phyloP scores from a whole-genome alignment of 768 basidiomycete genomes.

The Psilocybe cubensis region DNA sequence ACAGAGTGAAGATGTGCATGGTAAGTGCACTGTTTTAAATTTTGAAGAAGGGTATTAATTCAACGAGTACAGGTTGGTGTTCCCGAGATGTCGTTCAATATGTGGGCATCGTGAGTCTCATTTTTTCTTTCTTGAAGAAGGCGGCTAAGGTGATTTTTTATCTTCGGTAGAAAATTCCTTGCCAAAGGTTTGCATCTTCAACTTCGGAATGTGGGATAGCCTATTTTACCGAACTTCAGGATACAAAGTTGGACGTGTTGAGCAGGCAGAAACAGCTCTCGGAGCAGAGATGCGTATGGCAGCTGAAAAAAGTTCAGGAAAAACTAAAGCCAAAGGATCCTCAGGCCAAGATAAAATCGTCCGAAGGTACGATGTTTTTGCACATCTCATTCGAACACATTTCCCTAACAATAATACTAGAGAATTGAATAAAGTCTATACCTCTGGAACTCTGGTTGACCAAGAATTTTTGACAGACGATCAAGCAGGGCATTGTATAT shows the following conservation, averaged over 20 bases:
- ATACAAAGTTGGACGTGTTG: slow-evolving; percentile 95
- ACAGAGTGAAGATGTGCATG: slow-evolving; percentile 99
- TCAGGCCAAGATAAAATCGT: slow-evolving; percentile 84
- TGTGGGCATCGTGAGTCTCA: slow-evolving; percentile 80
- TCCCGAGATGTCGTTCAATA: slow-evolving; percentile 91
- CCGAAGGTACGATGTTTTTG: slow-evolving; percentile 51
- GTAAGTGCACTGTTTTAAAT: slow-evolving; percentile 40
- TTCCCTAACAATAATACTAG: slow-evolving; percentile 32
- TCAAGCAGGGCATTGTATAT: slow-evolving; percentile 93
- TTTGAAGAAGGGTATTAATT: background rate
- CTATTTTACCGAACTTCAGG: slow-evolving; percentile 41
- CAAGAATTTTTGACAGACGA: slow-evolving; percentile 88
- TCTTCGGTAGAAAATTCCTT: slow-evolving; percentile 67
- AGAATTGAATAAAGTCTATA: slow-evolving; percentile 95
- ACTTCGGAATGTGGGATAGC: background rate
- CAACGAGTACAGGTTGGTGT: slow-evolving; percentile 75
- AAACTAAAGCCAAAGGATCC: slow-evolving; percentile 57
- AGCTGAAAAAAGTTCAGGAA: slow-evolving; percentile 54
- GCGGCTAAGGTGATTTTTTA: slow-evolving; percentile 4
- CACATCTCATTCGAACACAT: background rate
- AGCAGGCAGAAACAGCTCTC: slow-evolving; percentile 95
- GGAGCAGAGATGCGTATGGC: slow-evolving; percentile 96
- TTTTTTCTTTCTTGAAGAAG: background rate
- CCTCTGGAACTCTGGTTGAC: slow-evolving; percentile 95
- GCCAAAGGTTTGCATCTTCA: slow-evolving; percentile 57